phyloP scores from a whole-genome alignment of 179 eudicot genomes.

The Actinidia chinensis region DNA sequence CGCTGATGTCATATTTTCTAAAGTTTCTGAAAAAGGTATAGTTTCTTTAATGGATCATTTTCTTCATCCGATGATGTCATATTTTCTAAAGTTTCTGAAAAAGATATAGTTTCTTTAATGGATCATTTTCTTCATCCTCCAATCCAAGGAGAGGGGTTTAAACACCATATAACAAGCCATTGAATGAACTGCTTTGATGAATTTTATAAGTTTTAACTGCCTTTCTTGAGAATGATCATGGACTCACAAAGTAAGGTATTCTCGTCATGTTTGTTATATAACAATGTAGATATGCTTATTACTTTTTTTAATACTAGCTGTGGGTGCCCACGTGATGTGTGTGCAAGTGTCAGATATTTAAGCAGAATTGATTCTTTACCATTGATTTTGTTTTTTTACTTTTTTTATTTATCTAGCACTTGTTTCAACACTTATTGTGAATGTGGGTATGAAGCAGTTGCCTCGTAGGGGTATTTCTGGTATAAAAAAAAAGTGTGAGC shows the following conservation, averaged over 20 bases:
- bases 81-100: constrained; percentile 73
- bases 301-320: too few relatives aligned
- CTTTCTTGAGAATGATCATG: background rate
- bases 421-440: too few relatives aligned
- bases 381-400: too few relatives aligned
- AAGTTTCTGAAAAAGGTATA: constrained; percentile 81
- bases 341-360: too few relatives aligned
- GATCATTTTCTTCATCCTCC: background rate
- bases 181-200: background rate
- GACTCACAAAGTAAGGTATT: background rate
- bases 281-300: too few relatives aligned
- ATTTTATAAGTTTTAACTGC: background rate
- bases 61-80: constrained; percentile 45
- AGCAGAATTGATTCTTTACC: too few relatives aligned
- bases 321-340: too few relatives aligned
- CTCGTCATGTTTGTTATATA: too few relatives aligned
- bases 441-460: too few relatives aligned
- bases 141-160: background rate
- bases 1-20: constrained; percentile 75
- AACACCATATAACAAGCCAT: background rate
- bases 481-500: too few relatives aligned
- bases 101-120: constrained; percentile 42
- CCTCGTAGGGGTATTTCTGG: too few relatives aligned
- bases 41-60: background rate
- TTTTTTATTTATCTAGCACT: too few relatives aligned